These are phyloP conservation scores for Populus hybrid DNA, from an alignment of 441 rosid genomes.

Conservation along the genomic window DNA sequence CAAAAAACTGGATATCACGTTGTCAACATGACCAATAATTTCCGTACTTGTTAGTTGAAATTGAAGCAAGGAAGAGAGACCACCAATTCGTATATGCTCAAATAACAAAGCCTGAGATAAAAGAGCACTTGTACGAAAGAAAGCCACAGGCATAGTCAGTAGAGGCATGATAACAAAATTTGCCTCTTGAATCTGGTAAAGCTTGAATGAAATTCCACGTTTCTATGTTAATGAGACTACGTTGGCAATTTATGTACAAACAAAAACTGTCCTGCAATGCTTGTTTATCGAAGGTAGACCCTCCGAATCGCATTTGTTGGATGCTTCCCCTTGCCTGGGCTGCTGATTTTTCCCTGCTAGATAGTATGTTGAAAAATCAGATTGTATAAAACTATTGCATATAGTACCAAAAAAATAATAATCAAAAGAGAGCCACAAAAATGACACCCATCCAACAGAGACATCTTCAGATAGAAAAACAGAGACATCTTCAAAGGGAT, in stretches of 20 bases:
- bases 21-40: too few species aligned
- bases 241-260: slow-evolving; percentile 24
- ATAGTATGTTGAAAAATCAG: slow-evolving; percentile 5
- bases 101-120: not conserved
- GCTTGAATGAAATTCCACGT: not conserved
- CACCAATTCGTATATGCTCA: not conserved
- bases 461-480: not conserved
- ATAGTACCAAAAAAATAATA: too few species aligned
- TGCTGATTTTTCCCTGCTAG: slow-evolving; percentile 30
- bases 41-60: too few species aligned
- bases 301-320: slow-evolving; percentile 10
- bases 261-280: not conserved
- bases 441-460: not conserved
- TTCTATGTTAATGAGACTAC: slow-evolving; percentile 2
- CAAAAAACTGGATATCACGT: too few species aligned
- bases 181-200: slow-evolving; percentile 4
- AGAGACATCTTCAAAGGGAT: not conserved
- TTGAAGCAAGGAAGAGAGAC: too few species aligned
- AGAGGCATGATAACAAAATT: not conserved
- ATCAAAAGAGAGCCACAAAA: not conserved
- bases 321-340: slow-evolving; percentile 18
- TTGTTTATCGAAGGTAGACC: slow-evolving; percentile 25
- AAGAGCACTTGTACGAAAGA: not conserved
- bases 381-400: not conserved
- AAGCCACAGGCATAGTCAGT: not conserved